Percentiles rank a stretch among this genome's conserved stretches.
Evolutionary conservation across 495 filamentous ascomycete genomes (phyloP).

Genomic region (Coniosporium apollinis): DNA sequence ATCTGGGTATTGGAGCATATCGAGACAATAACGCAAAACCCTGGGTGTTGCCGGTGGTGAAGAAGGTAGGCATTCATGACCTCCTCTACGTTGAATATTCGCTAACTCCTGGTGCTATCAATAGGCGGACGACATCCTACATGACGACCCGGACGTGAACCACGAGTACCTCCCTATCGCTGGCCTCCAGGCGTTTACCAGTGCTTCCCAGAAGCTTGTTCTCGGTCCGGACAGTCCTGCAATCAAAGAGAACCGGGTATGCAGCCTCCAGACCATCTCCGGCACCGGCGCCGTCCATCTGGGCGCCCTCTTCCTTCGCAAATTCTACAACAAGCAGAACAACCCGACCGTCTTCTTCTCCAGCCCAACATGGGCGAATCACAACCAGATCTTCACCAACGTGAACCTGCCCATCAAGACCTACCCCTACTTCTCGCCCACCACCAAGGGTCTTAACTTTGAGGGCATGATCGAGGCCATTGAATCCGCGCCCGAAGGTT

Average conservation of each 20-base stretch:
- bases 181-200: constrained; percentile 67
- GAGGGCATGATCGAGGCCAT: constrained; percentile 64
- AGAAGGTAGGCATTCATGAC: constrained; percentile 70
- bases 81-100: too few relatives aligned
- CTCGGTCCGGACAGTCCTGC: constrained; percentile 68
- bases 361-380: constrained; percentile 93
- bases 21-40: constrained; percentile 90
- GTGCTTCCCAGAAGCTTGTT: constrained; percentile 77
- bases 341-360: constrained; percentile 71
- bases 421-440: constrained; percentile 84
- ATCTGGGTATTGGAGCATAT: constrained; percentile 93
- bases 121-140: constrained; percentile 85
- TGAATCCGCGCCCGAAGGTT: constrained; percentile 49
- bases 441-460: constrained; percentile 84
- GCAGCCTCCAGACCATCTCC: constrained; percentile 49
- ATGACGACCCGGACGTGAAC: constrained; percentile 76
- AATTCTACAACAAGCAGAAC: constrained; percentile 42
- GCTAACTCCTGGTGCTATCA: too few relatives aligned
- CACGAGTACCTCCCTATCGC: constrained; percentile 98
- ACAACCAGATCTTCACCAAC: constrained; percentile 96
- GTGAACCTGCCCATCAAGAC: constrained; percentile 57
- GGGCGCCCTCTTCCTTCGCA: constrained; percentile 70
- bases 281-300: constrained; percentile 85
- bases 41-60: constrained; percentile 95
- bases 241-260: constrained; percentile 63